Evolutionary conservation across 2,329 filamentous ascomycete species (phyloP), one percentile per base, ranked within the genome.

Genomic region (Truncatella angustata): DNA sequence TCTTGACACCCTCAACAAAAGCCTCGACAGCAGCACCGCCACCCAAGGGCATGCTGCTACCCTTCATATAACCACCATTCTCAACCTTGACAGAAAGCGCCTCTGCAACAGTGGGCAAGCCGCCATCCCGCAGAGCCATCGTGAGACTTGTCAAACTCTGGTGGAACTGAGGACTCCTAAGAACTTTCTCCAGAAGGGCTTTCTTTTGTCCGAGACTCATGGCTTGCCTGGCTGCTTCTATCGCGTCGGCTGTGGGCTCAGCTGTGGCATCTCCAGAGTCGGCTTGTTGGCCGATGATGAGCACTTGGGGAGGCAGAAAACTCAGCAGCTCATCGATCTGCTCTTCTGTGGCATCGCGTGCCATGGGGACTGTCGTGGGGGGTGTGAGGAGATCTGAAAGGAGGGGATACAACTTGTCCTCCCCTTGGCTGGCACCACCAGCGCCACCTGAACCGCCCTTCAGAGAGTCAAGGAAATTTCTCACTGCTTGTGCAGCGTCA

Each of bases 1-100:
- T 87, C 78, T 88, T 94, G 44, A 97, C 86, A 3, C 93, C 94
- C 51, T 95, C 84, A 20, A 99, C 80, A 70, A 99, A 99, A 3
- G 89, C 90, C 73, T 95, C 87, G 2, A 99, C 86, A 11, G 93
- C 93, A 61, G 94, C 87, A 5, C 88, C 90, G 49, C 92, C 92
- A 39, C 92, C 93, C 42, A 97, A 71, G 2, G 93, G 92, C 75
- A 97, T 86, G 47, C 83, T 87, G 5, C 90, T 87, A 51, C 88
- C 85, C 56, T 80, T 80, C 63, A 96, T 80, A 57, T 89, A 88
- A 3, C 93, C 93, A n/a, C 88, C 88, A 66, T 96, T 91, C 64
- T 87, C 81, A 18, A 99, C 84, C 60, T 85, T 84, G 53, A 97
- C 82, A 5, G 85, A 82, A 35, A 99, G 75, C 4, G 92, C 93